Percentiles rank a stretch among this genome's conserved stretches.
These are phyloP conservation scores for Obba rivulosa DNA, from an alignment of 768 basidiomycete genomes.

Conservation along the genomic window DNA sequence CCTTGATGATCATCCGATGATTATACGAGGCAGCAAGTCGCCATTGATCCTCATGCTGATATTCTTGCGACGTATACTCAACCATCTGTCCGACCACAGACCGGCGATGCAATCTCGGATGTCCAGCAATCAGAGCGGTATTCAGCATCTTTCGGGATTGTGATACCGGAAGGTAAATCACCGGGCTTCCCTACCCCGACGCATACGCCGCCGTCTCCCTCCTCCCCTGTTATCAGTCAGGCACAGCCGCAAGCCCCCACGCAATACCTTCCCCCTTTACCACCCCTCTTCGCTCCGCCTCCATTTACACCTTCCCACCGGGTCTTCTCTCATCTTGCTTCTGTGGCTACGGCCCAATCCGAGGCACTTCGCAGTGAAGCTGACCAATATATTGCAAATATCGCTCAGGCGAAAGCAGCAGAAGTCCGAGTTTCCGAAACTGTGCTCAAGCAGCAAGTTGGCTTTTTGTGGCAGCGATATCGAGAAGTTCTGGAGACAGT, in stretches of 20 bases:
- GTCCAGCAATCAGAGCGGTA: slow-evolving; percentile 30
- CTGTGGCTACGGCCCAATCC: slow-evolving; percentile 51
- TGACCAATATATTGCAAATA: slow-evolving; percentile 50
- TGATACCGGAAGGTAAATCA: slow-evolving; percentile 17
- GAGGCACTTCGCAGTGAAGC: slow-evolving; percentile 48
- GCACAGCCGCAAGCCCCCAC: slow-evolving; percentile 14
- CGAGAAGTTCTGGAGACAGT: slow-evolving; percentile 34
- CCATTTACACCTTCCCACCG: slow-evolving; percentile 76
- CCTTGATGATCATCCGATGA: too few species aligned
- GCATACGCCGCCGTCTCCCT: not conserved
- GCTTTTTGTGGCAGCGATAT: slow-evolving; percentile 59
- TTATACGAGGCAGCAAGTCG: too few species aligned
- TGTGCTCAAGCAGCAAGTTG: slow-evolving; percentile 50
- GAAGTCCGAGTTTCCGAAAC: slow-evolving; percentile 54
- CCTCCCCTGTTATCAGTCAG: too few species aligned
- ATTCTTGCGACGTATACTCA: too few species aligned
- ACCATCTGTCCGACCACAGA: not conserved
- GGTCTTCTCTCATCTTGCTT: slow-evolving; percentile 60
- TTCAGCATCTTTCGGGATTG: slow-evolving; percentile 24
- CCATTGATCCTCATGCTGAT: too few species aligned
- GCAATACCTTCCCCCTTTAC: slow-evolving; percentile 41
- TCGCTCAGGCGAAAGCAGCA: slow-evolving; percentile 47
- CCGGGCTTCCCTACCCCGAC: not conserved
- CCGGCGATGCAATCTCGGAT: slow-evolving; percentile 18
- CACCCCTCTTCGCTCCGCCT: slow-evolving; percentile 64